Evolutionary conservation across 495 filamentous ascomycete genomes (phyloP).

Genomic region (Astrothelium macrocarpum): DNA sequence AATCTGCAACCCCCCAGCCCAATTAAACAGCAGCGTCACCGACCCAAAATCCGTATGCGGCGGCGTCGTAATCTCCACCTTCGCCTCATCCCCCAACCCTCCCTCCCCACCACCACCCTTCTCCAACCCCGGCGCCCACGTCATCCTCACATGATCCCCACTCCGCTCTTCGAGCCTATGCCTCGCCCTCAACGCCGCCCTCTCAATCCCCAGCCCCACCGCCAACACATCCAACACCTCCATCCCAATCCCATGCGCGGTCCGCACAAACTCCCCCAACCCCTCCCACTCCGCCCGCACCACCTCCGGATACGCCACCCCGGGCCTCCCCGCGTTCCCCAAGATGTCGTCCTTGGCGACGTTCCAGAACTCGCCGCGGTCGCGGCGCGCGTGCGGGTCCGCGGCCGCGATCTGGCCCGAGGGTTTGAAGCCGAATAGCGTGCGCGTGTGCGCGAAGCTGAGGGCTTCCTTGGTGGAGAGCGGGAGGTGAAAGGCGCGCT

Average conservation of each 20-base stretch:
- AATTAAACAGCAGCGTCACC: constrained; percentile 25
- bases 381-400: constrained; percentile 11
- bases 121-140: constrained; percentile 18
- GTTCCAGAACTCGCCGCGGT: constrained; percentile 24
- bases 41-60: constrained; percentile 24
- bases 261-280: constrained; percentile 13
- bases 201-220: constrained; percentile 14
- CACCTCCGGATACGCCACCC: constrained; percentile 15
- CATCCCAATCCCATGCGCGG: constrained; percentile 18
- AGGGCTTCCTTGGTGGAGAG: background rate
- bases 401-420: constrained; percentile 15
- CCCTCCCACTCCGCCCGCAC: constrained; percentile 14
- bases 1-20: constrained; percentile 30
- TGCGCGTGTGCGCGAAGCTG: background rate
- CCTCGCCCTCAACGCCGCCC: constrained; percentile 12
- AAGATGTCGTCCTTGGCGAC: constrained; percentile 25
- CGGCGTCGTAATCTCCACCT: constrained; percentile 23
- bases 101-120: constrained; percentile 13
- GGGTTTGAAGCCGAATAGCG: constrained; percentile 9
- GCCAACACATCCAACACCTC: constrained; percentile 18
- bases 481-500: background rate
- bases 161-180: constrained; percentile 17
- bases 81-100: constrained; percentile 13
- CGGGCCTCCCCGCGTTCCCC: constrained; percentile 6
- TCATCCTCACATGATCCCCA: constrained; percentile 22